These are phyloP conservation scores for Solanum tarapatanum DNA, from an alignment of 257 asterid species.

Conservation along the genomic window DNA sequence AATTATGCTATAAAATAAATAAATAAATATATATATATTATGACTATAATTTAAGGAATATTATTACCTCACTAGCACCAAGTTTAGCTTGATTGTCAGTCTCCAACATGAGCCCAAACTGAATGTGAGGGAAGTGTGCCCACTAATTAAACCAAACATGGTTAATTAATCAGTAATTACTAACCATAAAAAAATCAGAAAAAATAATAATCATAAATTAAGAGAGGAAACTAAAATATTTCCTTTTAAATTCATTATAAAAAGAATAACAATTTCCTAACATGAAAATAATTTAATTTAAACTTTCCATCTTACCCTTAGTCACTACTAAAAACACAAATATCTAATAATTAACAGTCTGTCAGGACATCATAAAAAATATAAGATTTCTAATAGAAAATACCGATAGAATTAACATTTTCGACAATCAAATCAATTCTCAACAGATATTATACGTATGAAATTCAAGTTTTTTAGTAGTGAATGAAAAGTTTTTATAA, in stretches of 20 bases:
- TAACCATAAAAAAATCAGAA: background rate
- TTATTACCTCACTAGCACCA: slow-evolving; percentile 16
- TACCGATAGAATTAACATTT: background rate
- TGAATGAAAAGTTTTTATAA: background rate
- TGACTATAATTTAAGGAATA: background rate
- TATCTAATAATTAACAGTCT: background rate
- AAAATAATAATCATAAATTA: background rate
- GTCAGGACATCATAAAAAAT: background rate
- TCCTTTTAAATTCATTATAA: background rate
- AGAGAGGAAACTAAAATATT: background rate
- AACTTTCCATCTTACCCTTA: background rate
- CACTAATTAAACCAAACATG: slow-evolving; percentile 28
- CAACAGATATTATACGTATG: background rate
- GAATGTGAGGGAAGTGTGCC: slow-evolving; percentile 95
- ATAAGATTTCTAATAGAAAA: background rate
- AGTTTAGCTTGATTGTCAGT: slow-evolving; percentile 38
- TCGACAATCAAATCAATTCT: background rate
- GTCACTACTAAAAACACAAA: background rate
- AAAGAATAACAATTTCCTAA: background rate
- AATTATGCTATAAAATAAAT: too few relatives aligned
- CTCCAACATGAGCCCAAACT: slow-evolving; percentile 84
- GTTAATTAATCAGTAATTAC: background rate
- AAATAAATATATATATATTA: too few relatives aligned
- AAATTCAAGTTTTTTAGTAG: background rate
- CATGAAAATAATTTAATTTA: background rate